Evolutionary conservation across 2,329 filamentous ascomycete genomes (phyloP).

Genomic region (Monilinia laxa): DNA sequence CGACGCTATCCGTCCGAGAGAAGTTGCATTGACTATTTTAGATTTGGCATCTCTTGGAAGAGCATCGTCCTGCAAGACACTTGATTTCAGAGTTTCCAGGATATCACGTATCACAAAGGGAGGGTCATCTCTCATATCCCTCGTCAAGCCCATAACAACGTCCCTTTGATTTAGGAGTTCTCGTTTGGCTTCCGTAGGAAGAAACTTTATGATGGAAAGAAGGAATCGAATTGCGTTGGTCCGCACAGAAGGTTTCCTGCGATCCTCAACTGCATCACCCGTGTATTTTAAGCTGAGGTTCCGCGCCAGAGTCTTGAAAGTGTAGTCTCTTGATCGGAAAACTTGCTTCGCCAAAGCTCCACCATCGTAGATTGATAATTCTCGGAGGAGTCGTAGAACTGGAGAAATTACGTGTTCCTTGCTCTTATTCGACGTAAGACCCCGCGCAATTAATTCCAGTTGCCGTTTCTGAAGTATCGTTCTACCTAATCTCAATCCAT

Average conservation of each 20-base stretch:
- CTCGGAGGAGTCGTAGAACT: slow-evolving; percentile 78
- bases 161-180: slow-evolving; percentile 78
- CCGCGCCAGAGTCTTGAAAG: slow-evolving; percentile 74
- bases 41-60: slow-evolving; percentile 74
- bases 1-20: slow-evolving; percentile 68
- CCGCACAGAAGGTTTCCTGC: slow-evolving; percentile 72
- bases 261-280: slow-evolving; percentile 61
- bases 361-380: slow-evolving; percentile 83
- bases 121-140: slow-evolving; percentile 75
- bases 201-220: slow-evolving; percentile 73
- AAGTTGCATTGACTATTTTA: slow-evolving; percentile 71
- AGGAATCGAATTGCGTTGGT: slow-evolving; percentile 82
- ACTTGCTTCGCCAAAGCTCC: slow-evolving; percentile 75
- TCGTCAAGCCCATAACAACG: slow-evolving; percentile 68
- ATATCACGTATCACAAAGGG: slow-evolving; percentile 73
- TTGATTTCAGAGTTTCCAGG: slow-evolving; percentile 65
- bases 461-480: slow-evolving; percentile 79
- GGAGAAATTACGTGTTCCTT: slow-evolving; percentile 90
- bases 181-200: slow-evolving; percentile 73
- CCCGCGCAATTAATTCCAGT: slow-evolving; percentile 75
- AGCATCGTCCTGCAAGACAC: slow-evolving; percentile 72
- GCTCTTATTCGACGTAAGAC: slow-evolving; percentile 73
- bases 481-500: slow-evolving; percentile 76
- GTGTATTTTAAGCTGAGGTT: slow-evolving; percentile 72
- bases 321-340: slow-evolving; percentile 74